A percentile compares a stretch with the other conserved stretches of the same genome.
Conservation (phyloP, 441 rosid genomes). For the Viola pubescens region DNA sequence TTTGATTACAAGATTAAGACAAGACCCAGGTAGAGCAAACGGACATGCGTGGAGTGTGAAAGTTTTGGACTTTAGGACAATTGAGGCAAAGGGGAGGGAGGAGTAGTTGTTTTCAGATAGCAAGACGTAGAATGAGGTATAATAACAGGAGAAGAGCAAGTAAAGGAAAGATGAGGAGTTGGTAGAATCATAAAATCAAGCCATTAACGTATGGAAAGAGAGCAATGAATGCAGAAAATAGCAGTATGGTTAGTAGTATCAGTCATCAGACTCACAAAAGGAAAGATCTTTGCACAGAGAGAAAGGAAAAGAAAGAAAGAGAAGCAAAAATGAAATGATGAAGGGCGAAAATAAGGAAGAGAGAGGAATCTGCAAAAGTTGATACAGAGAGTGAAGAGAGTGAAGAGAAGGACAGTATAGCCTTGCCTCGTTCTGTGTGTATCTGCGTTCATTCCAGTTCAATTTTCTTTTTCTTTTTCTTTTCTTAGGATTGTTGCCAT, state of each 20-base stretch:
- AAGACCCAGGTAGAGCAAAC: conserved; percentile 3
- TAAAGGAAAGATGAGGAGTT: conserved; percentile 8
- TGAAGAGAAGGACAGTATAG: background rate
- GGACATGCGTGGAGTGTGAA: conserved; percentile 3
- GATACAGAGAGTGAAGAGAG: conserved; percentile 4
- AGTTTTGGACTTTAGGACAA: background rate
- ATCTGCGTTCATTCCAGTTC: background rate
- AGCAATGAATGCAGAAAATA: conserved; percentile 6
- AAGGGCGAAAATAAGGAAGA: conserved; percentile 10
- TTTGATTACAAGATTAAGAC: background rate
- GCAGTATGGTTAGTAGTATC: background rate
- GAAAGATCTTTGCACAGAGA: conserved; percentile 6
- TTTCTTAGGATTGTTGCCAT: too few relatives aligned
- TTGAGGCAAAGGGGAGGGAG: background rate
- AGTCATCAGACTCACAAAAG: background rate
- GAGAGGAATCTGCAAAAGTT: conserved; percentile 16
- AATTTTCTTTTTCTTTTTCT: too few relatives aligned
- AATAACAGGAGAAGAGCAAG: background rate
- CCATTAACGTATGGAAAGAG: conserved; percentile 15
- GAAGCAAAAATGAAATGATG: background rate
- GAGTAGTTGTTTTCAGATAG: conserved; percentile 14
- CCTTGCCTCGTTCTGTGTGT: conserved; percentile 19
- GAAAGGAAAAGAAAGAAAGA: background rate
- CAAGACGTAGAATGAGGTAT: background rate
- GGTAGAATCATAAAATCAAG: conserved; percentile 17